Evolutionary conservation across 2,329 filamentous ascomycete genomes (phyloP).

Genomic region (Macrophomina pseudophaseolina): DNA sequence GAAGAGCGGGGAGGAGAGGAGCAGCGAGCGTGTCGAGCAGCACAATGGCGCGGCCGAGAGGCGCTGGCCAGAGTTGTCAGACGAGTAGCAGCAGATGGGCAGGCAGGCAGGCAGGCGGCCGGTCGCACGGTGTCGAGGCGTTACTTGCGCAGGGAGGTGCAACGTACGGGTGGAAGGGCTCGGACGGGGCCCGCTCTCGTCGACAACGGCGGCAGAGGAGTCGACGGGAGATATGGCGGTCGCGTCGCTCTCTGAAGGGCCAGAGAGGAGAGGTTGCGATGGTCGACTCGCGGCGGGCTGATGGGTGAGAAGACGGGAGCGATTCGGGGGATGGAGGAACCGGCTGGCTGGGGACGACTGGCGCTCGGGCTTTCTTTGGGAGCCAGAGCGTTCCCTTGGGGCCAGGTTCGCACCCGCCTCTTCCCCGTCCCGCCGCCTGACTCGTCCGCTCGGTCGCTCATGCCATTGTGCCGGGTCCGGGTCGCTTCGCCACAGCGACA

Average conservation of each 20-base stretch:
- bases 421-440: constrained; percentile 15
- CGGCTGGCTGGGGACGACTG: constrained; percentile 14
- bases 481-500: constrained; percentile 19
- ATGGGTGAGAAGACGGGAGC: constrained; percentile 15
- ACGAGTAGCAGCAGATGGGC: constrained; percentile 9
- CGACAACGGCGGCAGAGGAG: neutral
- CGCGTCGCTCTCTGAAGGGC: constrained; percentile 4
- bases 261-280: constrained; percentile 3
- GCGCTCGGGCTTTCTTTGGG: constrained; percentile 14
- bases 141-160: constrained; percentile 12
- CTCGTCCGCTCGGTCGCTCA: constrained; percentile 12
- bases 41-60: constrained; percentile 12
- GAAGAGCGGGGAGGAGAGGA: neutral
- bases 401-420: constrained; percentile 8
- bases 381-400: neutral
- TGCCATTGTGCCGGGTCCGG: constrained; percentile 7
- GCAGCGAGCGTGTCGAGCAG: constrained; percentile 17
- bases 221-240: neutral
- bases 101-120: constrained; percentile 5
- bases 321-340: constrained; percentile 15
- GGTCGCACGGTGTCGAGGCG: constrained; percentile 23
- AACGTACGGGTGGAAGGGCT: constrained; percentile 7
- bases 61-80: constrained; percentile 9
- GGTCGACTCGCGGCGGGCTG: constrained; percentile 6
- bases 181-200: neutral